A percentile compares a stretch with the other conserved stretches of the same genome.
Evolutionary conservation across 257 asterid genomes (phyloP).

Genomic region (Fraxinus cuspidata): DNA sequence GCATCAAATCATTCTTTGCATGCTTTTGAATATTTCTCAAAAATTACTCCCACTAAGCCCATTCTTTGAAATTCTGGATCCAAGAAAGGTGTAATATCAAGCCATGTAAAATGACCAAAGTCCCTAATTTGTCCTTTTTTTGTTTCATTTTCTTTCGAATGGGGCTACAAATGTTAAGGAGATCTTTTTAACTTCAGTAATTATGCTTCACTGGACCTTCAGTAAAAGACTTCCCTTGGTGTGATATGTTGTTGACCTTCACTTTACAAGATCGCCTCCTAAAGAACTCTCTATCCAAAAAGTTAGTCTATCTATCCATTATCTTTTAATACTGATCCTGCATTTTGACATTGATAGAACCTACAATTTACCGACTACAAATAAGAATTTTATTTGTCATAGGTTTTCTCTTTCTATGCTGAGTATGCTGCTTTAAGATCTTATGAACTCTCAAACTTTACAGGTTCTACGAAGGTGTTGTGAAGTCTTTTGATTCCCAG

Average conservation of each 20-base stretch:
- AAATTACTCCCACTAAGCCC: slow-evolving; percentile 14
- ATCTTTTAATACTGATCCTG: slow-evolving; percentile 4
- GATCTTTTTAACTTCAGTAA: slow-evolving; percentile 15
- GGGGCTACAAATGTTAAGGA: slow-evolving; percentile 5
- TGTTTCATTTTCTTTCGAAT: not conserved
- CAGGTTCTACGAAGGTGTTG: slow-evolving; percentile 89
- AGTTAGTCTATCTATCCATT: not conserved
- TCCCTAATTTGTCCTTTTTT: not conserved
- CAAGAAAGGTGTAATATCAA: not conserved
- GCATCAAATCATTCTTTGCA: not conserved
- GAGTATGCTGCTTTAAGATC: not conserved
- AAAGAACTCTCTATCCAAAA: not conserved
- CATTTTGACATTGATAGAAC: slow-evolving; percentile 14
- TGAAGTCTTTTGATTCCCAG: slow-evolving; percentile 80
- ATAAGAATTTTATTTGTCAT: slow-evolving; percentile 11
- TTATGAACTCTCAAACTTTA: slow-evolving; percentile 14
- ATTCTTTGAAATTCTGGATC: not conserved
- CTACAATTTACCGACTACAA: not conserved
- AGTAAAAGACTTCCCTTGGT: not conserved
- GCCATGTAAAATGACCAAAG: not conserved
- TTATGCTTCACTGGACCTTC: slow-evolving; percentile 9
- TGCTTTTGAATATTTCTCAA: slow-evolving; percentile 3
- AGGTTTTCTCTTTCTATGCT: slow-evolving; percentile 3
- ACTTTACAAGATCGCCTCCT: not conserved
- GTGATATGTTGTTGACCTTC: slow-evolving; percentile 12